A percentile compares a stretch with the other conserved stretches of the same genome.
Evolutionary conservation across 2,329 filamentous ascomycete species (phyloP).

Genomic region (Paraconiothyrium brasiliense): DNA sequence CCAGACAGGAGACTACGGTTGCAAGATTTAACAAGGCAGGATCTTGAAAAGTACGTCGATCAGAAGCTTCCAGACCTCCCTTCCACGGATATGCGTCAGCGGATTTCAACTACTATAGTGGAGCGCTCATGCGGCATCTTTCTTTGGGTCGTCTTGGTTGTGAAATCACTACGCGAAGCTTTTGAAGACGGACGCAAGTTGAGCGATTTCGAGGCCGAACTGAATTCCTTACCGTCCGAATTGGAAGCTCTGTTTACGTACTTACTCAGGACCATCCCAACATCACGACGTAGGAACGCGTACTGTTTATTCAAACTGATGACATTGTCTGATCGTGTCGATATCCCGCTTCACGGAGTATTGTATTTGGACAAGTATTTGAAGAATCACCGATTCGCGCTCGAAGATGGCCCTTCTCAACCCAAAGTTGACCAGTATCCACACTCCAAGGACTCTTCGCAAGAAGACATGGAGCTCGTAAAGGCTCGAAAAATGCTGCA

Average conservation of each 20-base stretch:
- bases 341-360: neutral
- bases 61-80: conserved; percentile 2
- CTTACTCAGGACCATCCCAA: conserved; percentile 7
- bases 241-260: conserved; percentile 12
- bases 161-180: conserved; percentile 11
- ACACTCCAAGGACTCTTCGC: neutral
- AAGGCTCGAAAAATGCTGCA: neutral
- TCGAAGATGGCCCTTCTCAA: neutral
- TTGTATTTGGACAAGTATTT: conserved; percentile 8
- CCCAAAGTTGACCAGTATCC: neutral
- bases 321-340: neutral
- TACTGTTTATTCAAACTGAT: conserved; percentile 13
- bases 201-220: conserved; percentile 1
- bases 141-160: conserved; percentile 20
- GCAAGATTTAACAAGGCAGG: conserved; percentile 17
- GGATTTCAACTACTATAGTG: conserved; percentile 5
- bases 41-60: conserved; percentile 11
- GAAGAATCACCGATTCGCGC: neutral
- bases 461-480: neutral
- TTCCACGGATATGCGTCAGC: neutral
- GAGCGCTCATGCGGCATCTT: conserved; percentile 20
- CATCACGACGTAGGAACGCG: neutral
- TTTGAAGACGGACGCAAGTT: conserved; percentile 8
- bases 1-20: conserved; percentile 12
- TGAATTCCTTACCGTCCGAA: conserved; percentile 6